These are phyloP conservation scores for Talaromyces albobiverticillius DNA, from an alignment of 2,329 filamentous ascomycete species.

Conservation along the genomic window DNA sequence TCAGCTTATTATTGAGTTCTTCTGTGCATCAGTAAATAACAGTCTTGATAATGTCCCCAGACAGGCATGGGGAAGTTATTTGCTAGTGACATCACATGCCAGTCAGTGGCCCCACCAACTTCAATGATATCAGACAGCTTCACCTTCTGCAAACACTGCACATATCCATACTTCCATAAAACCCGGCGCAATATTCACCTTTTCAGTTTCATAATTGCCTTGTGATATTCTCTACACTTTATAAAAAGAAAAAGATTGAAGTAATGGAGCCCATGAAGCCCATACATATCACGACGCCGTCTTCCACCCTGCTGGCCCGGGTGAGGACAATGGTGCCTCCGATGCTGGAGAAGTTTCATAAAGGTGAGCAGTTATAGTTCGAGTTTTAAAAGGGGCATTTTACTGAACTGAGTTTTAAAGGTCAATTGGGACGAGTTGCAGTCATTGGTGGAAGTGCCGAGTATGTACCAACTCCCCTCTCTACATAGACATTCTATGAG, in stretches of 20 bases:
- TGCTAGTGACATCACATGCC: slow-evolving; percentile 16
- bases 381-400: not conserved
- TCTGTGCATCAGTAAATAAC: not conserved
- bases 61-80: too few relatives aligned
- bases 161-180: too few relatives aligned
- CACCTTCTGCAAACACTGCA: not conserved
- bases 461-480: slow-evolving; percentile 30
- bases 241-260: too few relatives aligned
- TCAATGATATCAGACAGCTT: not conserved
- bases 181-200: too few relatives aligned
- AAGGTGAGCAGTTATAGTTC: slow-evolving; percentile 61
- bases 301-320: slow-evolving; percentile 72
- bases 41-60: too few relatives aligned
- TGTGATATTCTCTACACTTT: too few relatives aligned
- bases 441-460: slow-evolving; percentile 95
- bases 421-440: slow-evolving; percentile 84
- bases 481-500: not conserved
- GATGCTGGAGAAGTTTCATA: slow-evolving; percentile 93
- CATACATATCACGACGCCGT: slow-evolving; percentile 59
- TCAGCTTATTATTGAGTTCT: too few relatives aligned
- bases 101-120: slow-evolving; percentile 6
- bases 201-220: too few relatives aligned
- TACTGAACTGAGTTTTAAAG: slow-evolving; percentile 45
- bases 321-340: slow-evolving; percentile 90
- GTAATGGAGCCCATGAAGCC: slow-evolving; percentile 26